A percentile compares a stretch with the other conserved stretches of the same genome.
Conservation (phyloP, 225 moss, liverwort and hornwort species). For the Sphagnum tenellum region DNA sequence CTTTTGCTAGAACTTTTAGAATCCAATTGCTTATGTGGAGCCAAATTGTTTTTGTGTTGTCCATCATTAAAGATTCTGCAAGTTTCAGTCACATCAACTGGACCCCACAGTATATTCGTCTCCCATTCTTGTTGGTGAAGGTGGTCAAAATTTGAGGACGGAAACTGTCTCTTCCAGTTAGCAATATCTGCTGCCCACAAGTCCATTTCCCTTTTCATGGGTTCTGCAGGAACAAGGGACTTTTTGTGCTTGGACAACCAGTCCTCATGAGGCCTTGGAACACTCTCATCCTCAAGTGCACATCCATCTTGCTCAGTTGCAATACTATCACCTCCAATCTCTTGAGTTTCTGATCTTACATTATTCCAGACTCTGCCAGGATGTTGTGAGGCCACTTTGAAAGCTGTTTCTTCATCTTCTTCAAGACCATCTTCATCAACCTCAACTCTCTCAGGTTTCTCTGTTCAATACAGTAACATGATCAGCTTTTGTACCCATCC, state of each 20-base stretch:
- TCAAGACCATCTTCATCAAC: constrained; percentile 58
- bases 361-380: constrained; percentile 2
- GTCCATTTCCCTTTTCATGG: constrained; percentile 56
- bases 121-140: constrained; percentile 96
- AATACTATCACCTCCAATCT: constrained; percentile 35
- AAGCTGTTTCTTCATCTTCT: constrained; percentile 81
- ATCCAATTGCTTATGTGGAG: constrained; percentile 37
- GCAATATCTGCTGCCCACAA: constrained; percentile 43
- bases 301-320: too few species aligned
- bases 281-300: too few species aligned
- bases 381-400: constrained; percentile 50
- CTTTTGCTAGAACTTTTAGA: constrained; percentile 38
- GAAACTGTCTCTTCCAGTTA: constrained; percentile 36
- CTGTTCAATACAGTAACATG: constrained; percentile 57
- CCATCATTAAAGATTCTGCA: constrained; percentile 3
- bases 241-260: constrained; percentile 35
- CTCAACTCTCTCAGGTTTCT: constrained; percentile 56
- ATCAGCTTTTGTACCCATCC: constrained; percentile 38
- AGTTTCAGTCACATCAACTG: constrained; percentile 14
- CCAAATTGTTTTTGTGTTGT: constrained; percentile 8
- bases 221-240: constrained; percentile 32
- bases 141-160: constrained; percentile 73
- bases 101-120: constrained; percentile 73
- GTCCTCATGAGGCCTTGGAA: too few species aligned
- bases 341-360: constrained; percentile 12